phyloP scores from a whole-genome alignment of 2,329 filamentous ascomycete species.

The Ramularia endophylla region DNA sequence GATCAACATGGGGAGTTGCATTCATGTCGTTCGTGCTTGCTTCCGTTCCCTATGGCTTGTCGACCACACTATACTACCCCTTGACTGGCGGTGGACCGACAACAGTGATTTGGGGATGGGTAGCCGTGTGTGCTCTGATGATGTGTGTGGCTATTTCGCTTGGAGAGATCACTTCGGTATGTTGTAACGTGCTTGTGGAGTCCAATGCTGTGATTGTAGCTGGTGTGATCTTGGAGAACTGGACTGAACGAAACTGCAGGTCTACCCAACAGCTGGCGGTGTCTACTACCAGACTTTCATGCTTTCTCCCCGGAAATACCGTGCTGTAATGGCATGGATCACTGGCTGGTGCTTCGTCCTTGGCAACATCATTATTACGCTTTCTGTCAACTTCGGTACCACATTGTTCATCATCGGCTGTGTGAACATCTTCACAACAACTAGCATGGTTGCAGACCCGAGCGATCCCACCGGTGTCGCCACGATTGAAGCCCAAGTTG shows the following conservation, averaged over 20 bases:
- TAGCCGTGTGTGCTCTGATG: slow-evolving; percentile 62
- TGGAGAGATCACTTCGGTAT: slow-evolving; percentile 63
- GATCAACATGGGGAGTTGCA: slow-evolving; percentile 63
- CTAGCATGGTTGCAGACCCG: slow-evolving; percentile 4
- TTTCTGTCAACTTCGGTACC: slow-evolving; percentile 76
- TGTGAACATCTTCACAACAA: slow-evolving; percentile 49
- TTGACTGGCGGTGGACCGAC: slow-evolving; percentile 60
- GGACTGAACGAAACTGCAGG: slow-evolving; percentile 14
- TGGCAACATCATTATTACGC: slow-evolving; percentile 74
- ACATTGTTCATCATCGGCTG: slow-evolving; percentile 50
- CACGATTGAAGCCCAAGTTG: background rate
- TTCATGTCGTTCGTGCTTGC: slow-evolving; percentile 74
- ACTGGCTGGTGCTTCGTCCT: slow-evolving; percentile 72
- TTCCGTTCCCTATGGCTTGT: slow-evolving; percentile 67
- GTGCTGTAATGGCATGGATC: slow-evolving; percentile 61
- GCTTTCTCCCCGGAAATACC: slow-evolving; percentile 57
- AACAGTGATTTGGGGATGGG: slow-evolving; percentile 68
- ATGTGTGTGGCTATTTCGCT: slow-evolving; percentile 65
- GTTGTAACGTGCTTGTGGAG: slow-evolving; percentile 5
- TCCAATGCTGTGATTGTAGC: background rate
- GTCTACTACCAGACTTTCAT: slow-evolving; percentile 77
- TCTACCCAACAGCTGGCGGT: slow-evolving; percentile 52
- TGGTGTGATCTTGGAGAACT: background rate
- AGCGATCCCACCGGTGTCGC: slow-evolving; percentile 39
- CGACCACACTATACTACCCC: slow-evolving; percentile 64